These are phyloP conservation scores for Leishmania aethiopica DNA, from an alignment of 208 protist genomes.

Conservation along the genomic window DNA sequence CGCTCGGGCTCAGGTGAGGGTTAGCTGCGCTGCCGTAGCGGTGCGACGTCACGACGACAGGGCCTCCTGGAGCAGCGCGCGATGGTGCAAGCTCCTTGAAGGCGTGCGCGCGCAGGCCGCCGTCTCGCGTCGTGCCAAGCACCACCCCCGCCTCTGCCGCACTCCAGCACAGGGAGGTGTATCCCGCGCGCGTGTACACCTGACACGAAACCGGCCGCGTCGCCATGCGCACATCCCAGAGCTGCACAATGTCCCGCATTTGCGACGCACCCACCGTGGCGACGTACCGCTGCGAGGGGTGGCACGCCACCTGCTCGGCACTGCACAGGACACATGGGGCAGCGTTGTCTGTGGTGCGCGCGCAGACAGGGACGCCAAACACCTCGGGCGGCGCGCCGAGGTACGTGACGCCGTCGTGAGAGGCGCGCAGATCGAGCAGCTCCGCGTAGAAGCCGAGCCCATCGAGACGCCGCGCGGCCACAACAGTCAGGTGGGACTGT, in stretches of 20 bases:
- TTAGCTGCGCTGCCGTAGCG: background rate
- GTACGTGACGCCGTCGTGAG: constrained; percentile 51
- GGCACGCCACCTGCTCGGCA: constrained; percentile 69
- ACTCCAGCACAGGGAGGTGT: constrained; percentile 74
- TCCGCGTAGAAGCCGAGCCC: constrained; percentile 60
- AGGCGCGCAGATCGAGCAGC: constrained; percentile 72
- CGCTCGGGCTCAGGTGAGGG: constrained; percentile 2
- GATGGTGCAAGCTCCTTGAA: constrained; percentile 32
- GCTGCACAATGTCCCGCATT: constrained; percentile 60
- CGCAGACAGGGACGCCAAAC: constrained; percentile 24
- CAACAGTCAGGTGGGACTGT: constrained; percentile 53
- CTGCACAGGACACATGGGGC: constrained; percentile 42
- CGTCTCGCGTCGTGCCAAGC: constrained; percentile 47
- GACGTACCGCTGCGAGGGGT: constrained; percentile 59
- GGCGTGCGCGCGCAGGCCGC: constrained; percentile 44
- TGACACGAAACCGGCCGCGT: constrained; percentile 39
- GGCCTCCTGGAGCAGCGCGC: background rate
- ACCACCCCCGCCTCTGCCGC: constrained; percentile 38
- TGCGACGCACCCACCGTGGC: constrained; percentile 48
- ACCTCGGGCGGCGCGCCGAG: constrained; percentile 47
- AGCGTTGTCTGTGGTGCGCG: background rate
- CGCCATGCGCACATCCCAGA: constrained; percentile 75
- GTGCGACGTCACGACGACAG: constrained; percentile 6
- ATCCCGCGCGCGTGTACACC: constrained; percentile 35
- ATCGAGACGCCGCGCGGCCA: constrained; percentile 51